Conservation (phyloP, 1,284 basidiomycete species). For the Microbotryomycetes sp. region DNA sequence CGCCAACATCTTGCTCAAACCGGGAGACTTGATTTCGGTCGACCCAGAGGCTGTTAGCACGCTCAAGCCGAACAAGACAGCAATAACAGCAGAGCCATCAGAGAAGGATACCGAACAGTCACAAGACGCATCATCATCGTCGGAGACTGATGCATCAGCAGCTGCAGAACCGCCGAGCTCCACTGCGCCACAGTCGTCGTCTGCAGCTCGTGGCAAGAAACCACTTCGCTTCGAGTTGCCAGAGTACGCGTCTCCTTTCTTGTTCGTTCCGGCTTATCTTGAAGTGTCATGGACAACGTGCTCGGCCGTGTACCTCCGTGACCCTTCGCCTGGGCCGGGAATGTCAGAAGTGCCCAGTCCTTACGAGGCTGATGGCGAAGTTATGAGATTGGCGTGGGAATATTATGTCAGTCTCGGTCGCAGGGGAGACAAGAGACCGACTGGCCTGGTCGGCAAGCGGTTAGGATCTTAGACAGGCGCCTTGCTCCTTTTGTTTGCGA, state of each 20-base stretch:
- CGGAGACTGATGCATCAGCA: slow-evolving; percentile 14
- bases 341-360: slow-evolving; percentile 91
- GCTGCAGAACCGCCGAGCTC: slow-evolving; percentile 18
- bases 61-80: slow-evolving; percentile 14
- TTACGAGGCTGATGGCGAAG: slow-evolving; percentile 83
- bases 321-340: slow-evolving; percentile 85
- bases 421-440: slow-evolving; percentile 23
- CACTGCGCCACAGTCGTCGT: slow-evolving; percentile 13
- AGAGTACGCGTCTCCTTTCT: slow-evolving; percentile 75
- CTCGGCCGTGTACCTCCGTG: slow-evolving; percentile 86
- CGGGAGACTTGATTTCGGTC: slow-evolving; percentile 89
- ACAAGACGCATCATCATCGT: slow-evolving; percentile 13
- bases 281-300: slow-evolving; percentile 87
- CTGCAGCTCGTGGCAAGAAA: no score
- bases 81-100: slow-evolving; percentile 22
- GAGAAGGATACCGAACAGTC: slow-evolving; percentile 16
- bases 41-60: slow-evolving; percentile 62
- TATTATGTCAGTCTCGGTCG: slow-evolving; percentile 24
- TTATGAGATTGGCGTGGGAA: slow-evolving; percentile 68
- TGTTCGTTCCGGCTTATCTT: slow-evolving; percentile 93
- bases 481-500: no score
- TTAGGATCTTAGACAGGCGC: slow-evolving; percentile 25
- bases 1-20: slow-evolving; percentile 81
- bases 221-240: slow-evolving; percentile 65
- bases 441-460: slow-evolving; percentile 10